Conservation (phyloP, 495 filamentous ascomycete genomes). For the Pyrenula massariospora region DNA sequence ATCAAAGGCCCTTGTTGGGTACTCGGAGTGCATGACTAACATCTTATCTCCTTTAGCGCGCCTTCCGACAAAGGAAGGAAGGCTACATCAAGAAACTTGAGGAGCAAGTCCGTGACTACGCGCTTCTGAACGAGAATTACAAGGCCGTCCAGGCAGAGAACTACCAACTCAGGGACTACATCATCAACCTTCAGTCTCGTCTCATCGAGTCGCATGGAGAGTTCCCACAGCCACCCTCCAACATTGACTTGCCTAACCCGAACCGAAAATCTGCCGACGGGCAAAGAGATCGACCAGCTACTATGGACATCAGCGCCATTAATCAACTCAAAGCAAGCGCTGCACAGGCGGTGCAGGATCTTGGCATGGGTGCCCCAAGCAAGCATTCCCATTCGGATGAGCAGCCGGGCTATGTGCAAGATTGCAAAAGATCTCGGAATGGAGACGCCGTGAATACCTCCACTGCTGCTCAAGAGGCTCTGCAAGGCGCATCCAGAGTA, state of each 20-base stretch:
- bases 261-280: slow-evolving; percentile 2
- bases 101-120: slow-evolving; percentile 71
- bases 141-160: slow-evolving; percentile 76
- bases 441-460: background rate
- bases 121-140: slow-evolving; percentile 53
- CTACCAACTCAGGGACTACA: slow-evolving; percentile 80
- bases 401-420: slow-evolving; percentile 2
- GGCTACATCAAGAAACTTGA: slow-evolving; percentile 95
- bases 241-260: slow-evolving; percentile 32
- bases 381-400: slow-evolving; percentile 2
- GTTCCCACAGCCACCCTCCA: slow-evolving; percentile 66
- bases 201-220: slow-evolving; percentile 75
- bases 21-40: too few species aligned
- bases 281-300: slow-evolving; percentile 22
- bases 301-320: slow-evolving; percentile 20
- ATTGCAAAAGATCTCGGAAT: slow-evolving; percentile 5
- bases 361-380: slow-evolving; percentile 17
- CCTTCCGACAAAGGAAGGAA: slow-evolving; percentile 96
- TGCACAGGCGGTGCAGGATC: slow-evolving; percentile 20
- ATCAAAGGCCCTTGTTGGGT: slow-evolving; percentile 2
- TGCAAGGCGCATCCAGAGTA: background rate
- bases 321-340: slow-evolving; percentile 25
- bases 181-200: slow-evolving; percentile 80
- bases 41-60: slow-evolving; percentile 57
- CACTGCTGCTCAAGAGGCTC: background rate